Conservation (phyloP, 192 early-diverging fungal species). For the Umbelopsis sp. region DNA sequence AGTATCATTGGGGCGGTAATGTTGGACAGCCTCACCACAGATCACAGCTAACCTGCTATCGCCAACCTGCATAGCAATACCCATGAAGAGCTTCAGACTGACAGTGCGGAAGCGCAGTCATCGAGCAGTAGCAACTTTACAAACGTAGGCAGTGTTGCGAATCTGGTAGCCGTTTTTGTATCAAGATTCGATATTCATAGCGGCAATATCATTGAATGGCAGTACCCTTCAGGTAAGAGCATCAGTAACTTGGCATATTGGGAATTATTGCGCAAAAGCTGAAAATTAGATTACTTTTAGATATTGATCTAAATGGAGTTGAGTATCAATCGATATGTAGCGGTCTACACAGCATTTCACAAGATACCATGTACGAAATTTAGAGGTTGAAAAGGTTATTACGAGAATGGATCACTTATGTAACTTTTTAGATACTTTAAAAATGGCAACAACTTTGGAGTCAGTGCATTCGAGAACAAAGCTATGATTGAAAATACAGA, state of each 20-base stretch:
- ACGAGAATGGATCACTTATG: not conserved
- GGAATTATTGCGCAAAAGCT: not conserved
- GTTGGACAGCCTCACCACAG: not conserved
- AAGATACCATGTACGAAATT: constrained; percentile 55
- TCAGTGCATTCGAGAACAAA: constrained; percentile 50
- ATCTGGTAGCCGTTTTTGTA: constrained; percentile 55
- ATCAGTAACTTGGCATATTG: not conserved
- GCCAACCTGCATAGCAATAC: not conserved
- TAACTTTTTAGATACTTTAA: constrained; percentile 50
- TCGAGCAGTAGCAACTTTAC: not conserved
- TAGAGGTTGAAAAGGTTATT: no score
- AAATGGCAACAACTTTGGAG: constrained; percentile 40
- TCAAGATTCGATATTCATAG: constrained; percentile 51
- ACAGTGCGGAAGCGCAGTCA: not conserved
- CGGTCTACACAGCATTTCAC: constrained; percentile 50
- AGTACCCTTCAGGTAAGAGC: constrained; percentile 44
- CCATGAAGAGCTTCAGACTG: not conserved
- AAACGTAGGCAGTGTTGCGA: not conserved
- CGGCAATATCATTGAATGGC: constrained; percentile 61
- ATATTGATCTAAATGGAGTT: constrained; percentile 47
- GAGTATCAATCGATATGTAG: constrained; percentile 61
- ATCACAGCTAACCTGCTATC: not conserved
- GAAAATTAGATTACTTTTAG: constrained; percentile 26
- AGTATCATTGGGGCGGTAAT: not conserved
- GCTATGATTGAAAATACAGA: constrained; percentile 30